Evolutionary conservation across 352 stramenopile species (phyloP), one percentile per base, ranked within the genome.

Genomic region (Phytophthora cryptogea): DNA sequence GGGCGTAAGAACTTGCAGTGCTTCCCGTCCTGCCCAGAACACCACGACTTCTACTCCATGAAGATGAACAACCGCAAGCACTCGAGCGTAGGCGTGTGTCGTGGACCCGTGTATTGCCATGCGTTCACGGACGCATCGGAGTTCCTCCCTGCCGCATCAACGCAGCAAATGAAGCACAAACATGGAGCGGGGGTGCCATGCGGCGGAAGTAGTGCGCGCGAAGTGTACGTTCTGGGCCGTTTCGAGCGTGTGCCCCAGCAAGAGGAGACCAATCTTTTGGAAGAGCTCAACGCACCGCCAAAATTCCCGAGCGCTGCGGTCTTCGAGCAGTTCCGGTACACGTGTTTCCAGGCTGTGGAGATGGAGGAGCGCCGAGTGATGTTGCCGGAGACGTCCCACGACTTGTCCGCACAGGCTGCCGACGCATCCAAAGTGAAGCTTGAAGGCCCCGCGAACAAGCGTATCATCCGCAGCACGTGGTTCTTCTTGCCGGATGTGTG

Each of bases 21-120:
- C 55, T 96, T 96, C 52, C 88, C 88, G 8, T 74, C 78, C 3
- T 96, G 88, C 31, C 86, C 86, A 14, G 87, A 95, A 54, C 84
- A 94, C 61, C 77, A 88, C 54, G 88, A 96, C 63, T 96, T 95
- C 26, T 94, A 92, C 70, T 92, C 83, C 5, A 94, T 94, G 84
- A 93, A 92, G 70, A 92, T 94, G 73, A 92, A 90, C 68, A 91
- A 92, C 65, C 82, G 82, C 41, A 95, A 95, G 66, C 86, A 95
- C 59, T 86, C 82, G 47, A 90, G 78, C 54, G 81, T 92, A 14
- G 86, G 86, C 1, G 86, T 95, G 2, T 95, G 86, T 58, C 86
- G 86, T 20, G 83, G 82, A 3, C 83, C 83, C 2, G 72, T 95
- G 13, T 90, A 95, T 61, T 92, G 81, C 43, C 82, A 91, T 55